Percentiles rank a stretch among this genome's conserved stretches.
These are phyloP conservation scores for Adansonia grandidieri DNA, from an alignment of 441 rosid species.

Conservation along the genomic window DNA sequence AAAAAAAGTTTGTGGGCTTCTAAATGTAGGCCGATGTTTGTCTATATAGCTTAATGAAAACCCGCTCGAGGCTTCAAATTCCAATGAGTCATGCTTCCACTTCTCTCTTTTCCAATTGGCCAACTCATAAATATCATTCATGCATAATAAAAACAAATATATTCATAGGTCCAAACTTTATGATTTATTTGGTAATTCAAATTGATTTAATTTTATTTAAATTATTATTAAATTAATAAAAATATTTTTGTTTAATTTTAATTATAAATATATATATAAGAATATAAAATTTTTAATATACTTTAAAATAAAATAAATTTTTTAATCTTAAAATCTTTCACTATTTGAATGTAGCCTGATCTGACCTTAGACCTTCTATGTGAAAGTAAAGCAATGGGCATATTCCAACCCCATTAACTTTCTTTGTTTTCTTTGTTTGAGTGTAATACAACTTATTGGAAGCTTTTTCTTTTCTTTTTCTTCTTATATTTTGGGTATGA, in stretches of 20 bases:
- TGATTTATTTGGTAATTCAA: too few species aligned
- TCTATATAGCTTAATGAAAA: not conserved
- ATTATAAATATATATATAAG: not conserved
- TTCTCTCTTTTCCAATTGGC: not conserved
- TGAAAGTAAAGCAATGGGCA: too few species aligned
- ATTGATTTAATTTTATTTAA: too few species aligned
- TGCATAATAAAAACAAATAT: not conserved
- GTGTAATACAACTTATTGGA: not conserved
- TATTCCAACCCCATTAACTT: not conserved
- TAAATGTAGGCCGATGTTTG: not conserved
- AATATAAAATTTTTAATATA: not conserved
- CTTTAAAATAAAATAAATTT: too few species aligned
- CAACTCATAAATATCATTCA: constrained; percentile 13
- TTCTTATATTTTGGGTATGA: not conserved
- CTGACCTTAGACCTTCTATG: too few species aligned
- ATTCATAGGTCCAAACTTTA: too few species aligned
- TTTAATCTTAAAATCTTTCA: too few species aligned
- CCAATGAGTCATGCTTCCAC: constrained; percentile 19
- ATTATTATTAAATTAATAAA: too few species aligned
- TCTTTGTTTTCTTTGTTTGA: not conserved
- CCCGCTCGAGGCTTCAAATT: not conserved
- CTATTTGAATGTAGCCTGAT: too few species aligned
- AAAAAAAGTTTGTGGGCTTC: not conserved
- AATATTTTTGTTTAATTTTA: too few species aligned
- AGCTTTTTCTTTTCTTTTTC: not conserved